phyloP scores from a whole-genome alignment of 177 flowering plant species.

The Vitis hybrid region DNA sequence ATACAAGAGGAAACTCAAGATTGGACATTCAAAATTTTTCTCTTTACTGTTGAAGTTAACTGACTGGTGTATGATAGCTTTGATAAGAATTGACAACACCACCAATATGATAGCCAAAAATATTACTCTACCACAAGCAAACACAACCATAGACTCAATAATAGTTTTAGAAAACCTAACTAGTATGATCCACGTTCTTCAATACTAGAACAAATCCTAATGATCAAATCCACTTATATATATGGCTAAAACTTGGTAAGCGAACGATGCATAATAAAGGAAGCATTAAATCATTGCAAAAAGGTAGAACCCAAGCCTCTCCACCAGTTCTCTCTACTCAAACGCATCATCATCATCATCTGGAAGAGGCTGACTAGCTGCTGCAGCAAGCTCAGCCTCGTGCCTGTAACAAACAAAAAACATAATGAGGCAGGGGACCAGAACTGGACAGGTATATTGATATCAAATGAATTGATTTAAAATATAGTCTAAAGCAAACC shows the following conservation, averaged over 20 bases:
- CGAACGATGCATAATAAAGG: not conserved
- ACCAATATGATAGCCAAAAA: not conserved
- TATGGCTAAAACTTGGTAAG: not conserved
- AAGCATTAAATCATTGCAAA: not conserved
- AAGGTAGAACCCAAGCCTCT: no score
- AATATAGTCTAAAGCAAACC: not conserved
- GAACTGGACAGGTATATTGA: not conserved
- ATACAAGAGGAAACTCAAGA: not conserved
- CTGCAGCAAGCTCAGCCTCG: constrained; percentile 46
- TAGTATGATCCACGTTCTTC: constrained; percentile 1
- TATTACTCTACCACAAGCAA: not conserved
- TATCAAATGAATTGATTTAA: not conserved
- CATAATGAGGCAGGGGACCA: not conserved
- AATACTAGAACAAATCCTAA: not conserved
- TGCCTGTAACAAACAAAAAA: constrained; percentile 34
- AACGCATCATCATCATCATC: constrained; percentile 66
- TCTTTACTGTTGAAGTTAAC: not conserved
- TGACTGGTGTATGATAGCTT: not conserved
- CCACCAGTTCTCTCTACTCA: constrained; percentile 22
- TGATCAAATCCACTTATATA: constrained; percentile 7
- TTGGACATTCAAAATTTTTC: not conserved
- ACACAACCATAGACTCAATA: not conserved
- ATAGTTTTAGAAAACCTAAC: not conserved
- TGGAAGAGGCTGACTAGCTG: constrained; percentile 57
- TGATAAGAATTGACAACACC: not conserved